Evolutionary conservation across 192 early-diverging fungal species (phyloP).

Genomic region (Backusella liffmaniae): DNA sequence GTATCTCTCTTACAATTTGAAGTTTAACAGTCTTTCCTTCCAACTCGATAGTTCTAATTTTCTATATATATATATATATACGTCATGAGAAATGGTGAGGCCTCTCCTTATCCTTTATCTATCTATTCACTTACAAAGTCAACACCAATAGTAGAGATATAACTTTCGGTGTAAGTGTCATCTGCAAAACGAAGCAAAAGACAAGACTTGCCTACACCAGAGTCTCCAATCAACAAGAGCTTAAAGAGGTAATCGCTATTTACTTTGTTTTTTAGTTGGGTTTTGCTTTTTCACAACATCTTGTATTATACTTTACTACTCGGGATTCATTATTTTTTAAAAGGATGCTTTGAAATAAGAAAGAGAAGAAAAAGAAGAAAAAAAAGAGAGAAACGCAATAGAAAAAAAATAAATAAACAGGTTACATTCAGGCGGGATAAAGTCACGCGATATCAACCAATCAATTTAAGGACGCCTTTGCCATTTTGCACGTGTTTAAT

Average conservation of each 20-base stretch:
- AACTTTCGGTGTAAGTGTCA: slow-evolving; percentile 97
- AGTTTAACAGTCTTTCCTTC: slow-evolving; percentile 98
- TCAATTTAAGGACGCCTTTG: not conserved
- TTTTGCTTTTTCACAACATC: not conserved
- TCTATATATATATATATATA: slow-evolving; percentile 53
- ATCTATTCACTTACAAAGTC: slow-evolving; percentile 80
- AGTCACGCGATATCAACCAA: slow-evolving; percentile 9
- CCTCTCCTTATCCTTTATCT: not conserved
- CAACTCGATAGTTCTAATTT: slow-evolving; percentile 97
- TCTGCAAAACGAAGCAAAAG: slow-evolving; percentile 95
- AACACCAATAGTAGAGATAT: slow-evolving; percentile 97
- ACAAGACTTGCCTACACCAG: slow-evolving; percentile 97
- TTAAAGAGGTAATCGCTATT: slow-evolving; percentile 98
- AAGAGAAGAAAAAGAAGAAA: not conserved
- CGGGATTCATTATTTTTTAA: slow-evolving; percentile 14
- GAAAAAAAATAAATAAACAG: not conserved
- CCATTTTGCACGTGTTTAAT: not conserved
- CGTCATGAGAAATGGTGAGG: not conserved
- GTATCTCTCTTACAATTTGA: slow-evolving; percentile 71
- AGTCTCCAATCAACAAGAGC: slow-evolving; percentile 95
- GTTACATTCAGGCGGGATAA: not conserved
- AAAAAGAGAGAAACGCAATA: not conserved
- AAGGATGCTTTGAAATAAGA: not conserved
- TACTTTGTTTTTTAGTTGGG: not conserved
- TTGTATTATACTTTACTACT: slow-evolving; percentile 9